Conservation (phyloP, 805 yeast genomes). For the Lachancea meyersii region DNA sequence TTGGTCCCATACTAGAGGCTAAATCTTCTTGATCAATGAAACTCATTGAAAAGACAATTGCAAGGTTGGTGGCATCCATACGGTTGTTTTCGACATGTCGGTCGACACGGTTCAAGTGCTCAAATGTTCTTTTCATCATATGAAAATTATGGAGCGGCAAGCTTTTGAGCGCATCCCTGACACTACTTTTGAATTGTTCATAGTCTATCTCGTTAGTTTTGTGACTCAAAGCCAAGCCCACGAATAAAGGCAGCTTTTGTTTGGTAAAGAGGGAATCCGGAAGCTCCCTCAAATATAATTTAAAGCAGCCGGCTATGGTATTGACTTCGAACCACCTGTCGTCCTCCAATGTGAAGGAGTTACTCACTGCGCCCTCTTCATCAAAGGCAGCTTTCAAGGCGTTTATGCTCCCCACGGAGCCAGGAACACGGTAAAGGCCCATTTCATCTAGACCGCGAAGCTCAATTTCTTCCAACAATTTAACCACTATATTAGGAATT, state of each 20-base stretch:
- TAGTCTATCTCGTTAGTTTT: constrained; percentile 19
- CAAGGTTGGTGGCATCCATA: constrained; percentile 85
- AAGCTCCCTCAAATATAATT: constrained; percentile 73
- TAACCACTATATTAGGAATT: constrained; percentile 61
- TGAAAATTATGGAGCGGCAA: constrained; percentile 65
- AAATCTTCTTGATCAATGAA: constrained; percentile 42
- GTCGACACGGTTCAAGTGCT: constrained; percentile 66
- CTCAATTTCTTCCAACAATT: constrained; percentile 70
- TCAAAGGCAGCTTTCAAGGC: constrained; percentile 49
- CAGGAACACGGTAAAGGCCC: constrained; percentile 77
- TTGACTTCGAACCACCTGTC: constrained; percentile 72
- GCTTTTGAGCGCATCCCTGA: constrained; percentile 32
- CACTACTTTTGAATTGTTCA: constrained; percentile 22
- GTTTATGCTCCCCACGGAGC: constrained; percentile 53
- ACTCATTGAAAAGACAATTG: constrained; percentile 78
- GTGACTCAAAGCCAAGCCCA: constrained; percentile 27
- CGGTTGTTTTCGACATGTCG: constrained; percentile 61
- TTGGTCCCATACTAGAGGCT: constrained; percentile 42
- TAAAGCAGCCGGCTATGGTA: constrained; percentile 82
- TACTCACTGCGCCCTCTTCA: constrained; percentile 39
- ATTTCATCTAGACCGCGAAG: constrained; percentile 83
- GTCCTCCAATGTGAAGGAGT: constrained; percentile 41
- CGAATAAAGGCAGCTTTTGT: constrained; percentile 55
- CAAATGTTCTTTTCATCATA: constrained; percentile 57
- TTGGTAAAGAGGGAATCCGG: constrained; percentile 79